Evolutionary conservation across 192 early-diverging fungal species (phyloP).

Genomic region (Umbelopsis sp.): DNA sequence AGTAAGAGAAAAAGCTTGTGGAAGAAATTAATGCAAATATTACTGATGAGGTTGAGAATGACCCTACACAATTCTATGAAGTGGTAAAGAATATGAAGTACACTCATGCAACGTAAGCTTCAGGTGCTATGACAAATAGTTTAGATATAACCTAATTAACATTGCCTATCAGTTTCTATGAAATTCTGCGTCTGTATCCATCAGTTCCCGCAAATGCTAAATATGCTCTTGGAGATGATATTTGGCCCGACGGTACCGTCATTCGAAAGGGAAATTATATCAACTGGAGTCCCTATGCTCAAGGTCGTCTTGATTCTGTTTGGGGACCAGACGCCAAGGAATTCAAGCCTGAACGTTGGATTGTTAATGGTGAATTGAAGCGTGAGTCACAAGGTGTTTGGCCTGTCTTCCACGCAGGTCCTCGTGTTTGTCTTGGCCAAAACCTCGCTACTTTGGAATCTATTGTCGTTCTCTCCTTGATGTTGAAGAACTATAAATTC

Average conservation of each 20-base stretch:
- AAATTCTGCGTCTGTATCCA: constrained; percentile 68
- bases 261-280: constrained; percentile 54
- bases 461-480: constrained; percentile 37
- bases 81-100: constrained; percentile 36
- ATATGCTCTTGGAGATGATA: constrained; percentile 53
- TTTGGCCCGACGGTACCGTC: constrained; percentile 60
- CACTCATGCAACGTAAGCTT: constrained; percentile 40
- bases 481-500: constrained; percentile 43
- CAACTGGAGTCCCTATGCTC: constrained; percentile 49
- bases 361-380: constrained; percentile 39
- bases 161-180: constrained; percentile 32
- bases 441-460: constrained; percentile 50
- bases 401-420: constrained; percentile 61
- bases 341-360: constrained; percentile 70
- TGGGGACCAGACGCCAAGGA: constrained; percentile 69
- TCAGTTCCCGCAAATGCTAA: constrained; percentile 64
- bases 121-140: background rate
- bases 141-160: background rate
- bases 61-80: constrained; percentile 33
- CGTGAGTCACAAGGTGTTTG: constrained; percentile 47
- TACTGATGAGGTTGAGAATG: constrained; percentile 25
- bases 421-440: constrained; percentile 41
- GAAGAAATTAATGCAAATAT: constrained; percentile 41
- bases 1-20: constrained; percentile 42
- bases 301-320: constrained; percentile 51